These are phyloP conservation scores for Populus hybrid DNA, from an alignment of 441 rosid genomes.

Conservation along the genomic window DNA sequence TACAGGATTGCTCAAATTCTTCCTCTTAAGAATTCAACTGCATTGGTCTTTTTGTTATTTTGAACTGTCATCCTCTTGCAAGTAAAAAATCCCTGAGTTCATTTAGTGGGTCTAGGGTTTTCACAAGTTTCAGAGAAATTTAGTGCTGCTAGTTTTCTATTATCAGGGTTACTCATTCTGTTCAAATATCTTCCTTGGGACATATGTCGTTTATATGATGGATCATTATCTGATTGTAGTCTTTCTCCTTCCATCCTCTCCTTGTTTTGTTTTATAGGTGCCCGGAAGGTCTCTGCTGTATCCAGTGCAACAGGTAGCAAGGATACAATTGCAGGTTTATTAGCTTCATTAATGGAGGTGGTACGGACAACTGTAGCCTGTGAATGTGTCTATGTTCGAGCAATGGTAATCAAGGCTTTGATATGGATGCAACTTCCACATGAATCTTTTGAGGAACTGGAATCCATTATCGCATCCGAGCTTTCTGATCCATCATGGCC, in stretches of 20 bases:
- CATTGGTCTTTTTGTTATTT: not conserved
- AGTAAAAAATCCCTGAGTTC: not conserved
- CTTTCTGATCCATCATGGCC: constrained; percentile 99
- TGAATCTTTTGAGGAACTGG: constrained; percentile 94
- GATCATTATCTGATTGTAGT: constrained; percentile 1
- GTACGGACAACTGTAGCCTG: constrained; percentile 99
- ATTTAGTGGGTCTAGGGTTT: not conserved
- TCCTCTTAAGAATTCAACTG: not conserved
- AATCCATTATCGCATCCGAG: constrained; percentile 97
- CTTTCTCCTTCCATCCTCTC: not conserved
- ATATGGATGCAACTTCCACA: constrained; percentile 99
- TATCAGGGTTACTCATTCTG: not conserved
- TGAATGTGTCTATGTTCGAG: constrained; percentile 98
- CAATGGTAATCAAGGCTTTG: constrained; percentile 98
- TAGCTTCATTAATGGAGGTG: constrained; percentile 98
- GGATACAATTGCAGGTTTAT: constrained; percentile 88
- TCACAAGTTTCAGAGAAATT: not conserved
- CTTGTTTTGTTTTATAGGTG: constrained; percentile 35
- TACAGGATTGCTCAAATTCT: not conserved
- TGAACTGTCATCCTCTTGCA: not conserved
- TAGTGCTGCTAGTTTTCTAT: not conserved
- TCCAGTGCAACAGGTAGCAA: constrained; percentile 71
- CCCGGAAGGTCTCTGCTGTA: constrained; percentile 59
- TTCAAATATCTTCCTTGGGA: not conserved
- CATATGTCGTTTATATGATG: not conserved